phyloP scores from a whole-genome alignment of 1,284 basidiomycete species.

The Cystobasidiaceae sp. region DNA sequence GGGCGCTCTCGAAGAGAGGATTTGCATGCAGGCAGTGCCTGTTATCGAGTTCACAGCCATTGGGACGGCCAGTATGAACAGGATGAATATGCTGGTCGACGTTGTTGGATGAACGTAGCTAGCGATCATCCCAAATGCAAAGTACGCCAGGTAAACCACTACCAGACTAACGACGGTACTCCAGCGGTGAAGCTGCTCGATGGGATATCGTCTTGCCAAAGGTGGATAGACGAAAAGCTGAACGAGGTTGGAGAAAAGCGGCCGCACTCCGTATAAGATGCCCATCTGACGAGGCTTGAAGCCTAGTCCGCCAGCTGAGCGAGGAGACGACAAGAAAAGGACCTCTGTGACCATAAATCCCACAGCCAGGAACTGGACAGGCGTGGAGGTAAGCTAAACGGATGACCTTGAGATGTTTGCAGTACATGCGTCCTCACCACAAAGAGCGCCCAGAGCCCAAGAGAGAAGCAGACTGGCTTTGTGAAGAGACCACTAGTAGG shows the following conservation, averaged over 20 bases:
- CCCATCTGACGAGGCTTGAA: conserved; percentile 1
- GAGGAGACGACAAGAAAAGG: neutral
- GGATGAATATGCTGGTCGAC: neutral
- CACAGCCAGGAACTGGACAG: neutral
- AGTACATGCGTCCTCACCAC: neutral
- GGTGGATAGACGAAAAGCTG: neutral
- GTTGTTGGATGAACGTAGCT: neutral
- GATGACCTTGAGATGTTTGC: neutral
- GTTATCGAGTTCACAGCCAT: neutral
- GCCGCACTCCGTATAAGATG: neutral
- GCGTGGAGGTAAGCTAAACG: neutral
- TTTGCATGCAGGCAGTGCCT: neutral
- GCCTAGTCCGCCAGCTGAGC: neutral
- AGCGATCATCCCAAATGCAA: neutral
- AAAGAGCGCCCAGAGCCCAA: neutral
- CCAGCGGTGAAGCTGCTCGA: no score
- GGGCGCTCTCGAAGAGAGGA: neutral
- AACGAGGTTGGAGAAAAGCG: neutral
- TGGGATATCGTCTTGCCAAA: neutral
- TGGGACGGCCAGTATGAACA: neutral
- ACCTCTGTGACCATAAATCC: neutral
- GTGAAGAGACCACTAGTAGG: conserved; percentile 1
- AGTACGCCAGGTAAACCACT: neutral
- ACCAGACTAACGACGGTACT: neutral
- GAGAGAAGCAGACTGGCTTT: neutral